Conservation (phyloP, 441 rosid genomes). For the Sinapis alba region DNA sequence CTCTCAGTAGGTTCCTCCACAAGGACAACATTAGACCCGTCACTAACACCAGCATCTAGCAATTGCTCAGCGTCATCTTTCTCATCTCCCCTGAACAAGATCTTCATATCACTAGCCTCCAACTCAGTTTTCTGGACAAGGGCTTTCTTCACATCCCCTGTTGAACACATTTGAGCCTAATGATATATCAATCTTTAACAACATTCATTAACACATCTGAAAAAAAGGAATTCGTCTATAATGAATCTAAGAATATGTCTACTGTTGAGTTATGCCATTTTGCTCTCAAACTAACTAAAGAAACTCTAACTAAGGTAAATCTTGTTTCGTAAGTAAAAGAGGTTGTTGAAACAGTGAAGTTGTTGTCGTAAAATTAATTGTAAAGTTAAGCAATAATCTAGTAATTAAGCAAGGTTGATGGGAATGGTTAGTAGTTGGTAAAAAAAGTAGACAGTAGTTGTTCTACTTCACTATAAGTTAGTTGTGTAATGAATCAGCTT, state of each 20-base stretch:
- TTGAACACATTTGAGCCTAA: no score
- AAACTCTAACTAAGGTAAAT: not conserved
- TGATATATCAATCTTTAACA: no score
- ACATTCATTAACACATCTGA: no score
- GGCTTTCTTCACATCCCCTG: constrained; percentile 65
- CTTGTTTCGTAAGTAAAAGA: not conserved
- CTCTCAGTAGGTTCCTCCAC: constrained; percentile 43
- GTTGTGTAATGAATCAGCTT: not conserved
- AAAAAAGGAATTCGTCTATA: no score
- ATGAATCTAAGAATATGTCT: not conserved
- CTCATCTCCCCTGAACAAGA: constrained; percentile 79
- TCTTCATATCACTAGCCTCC: constrained; percentile 47
- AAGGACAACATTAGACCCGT: constrained; percentile 63
- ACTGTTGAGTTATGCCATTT: not conserved
- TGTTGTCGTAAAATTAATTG: not conserved
- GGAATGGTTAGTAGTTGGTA: no score
- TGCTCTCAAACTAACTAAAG: not conserved
- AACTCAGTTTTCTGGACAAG: constrained; percentile 51
- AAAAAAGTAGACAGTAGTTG: not conserved
- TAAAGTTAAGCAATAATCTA: no score
- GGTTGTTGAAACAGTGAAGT: not conserved
- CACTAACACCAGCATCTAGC: constrained; percentile 63
- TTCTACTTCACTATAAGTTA: no score
- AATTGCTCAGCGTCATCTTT: constrained; percentile 61
- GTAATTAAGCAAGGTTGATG: no score